Base-by-base conservation (phyloP, 2,329 filamentous ascomycete species). In the Endoconidiophora laricicola region DNA sequence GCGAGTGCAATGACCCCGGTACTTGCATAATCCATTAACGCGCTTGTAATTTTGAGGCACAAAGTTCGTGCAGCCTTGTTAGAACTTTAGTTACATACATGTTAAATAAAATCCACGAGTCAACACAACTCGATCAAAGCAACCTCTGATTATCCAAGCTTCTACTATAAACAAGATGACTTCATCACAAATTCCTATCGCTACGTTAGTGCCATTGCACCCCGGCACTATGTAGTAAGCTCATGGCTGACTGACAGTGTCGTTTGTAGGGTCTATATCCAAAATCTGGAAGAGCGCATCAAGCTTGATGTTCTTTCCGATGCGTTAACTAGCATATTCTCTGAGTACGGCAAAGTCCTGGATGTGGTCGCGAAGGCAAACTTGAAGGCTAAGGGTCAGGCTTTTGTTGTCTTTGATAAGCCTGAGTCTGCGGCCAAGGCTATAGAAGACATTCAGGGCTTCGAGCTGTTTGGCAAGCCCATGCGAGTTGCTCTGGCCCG, bases 221-320 rank as follows among this genome's bases (percentile, higher is more conserved):
- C 67, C 65, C 72, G 77, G 79, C 75, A 76, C 73, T 72, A 61
- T 63, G 61, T 33, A 33, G 29, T 62, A 59, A 48, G 50, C 49
- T 50, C 26, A 45, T 44, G 55, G 64, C 68, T 72, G 57, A 71
- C 61, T 12, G 49, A 12, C 49, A 29, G 44, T 39, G 49, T 43
- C 42, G n/a, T 43, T 44, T 46, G 53, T 62, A 81, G 78, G 54
- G 76, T 81, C 48, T 81, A 81, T 59, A 74, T 79, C 50, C 84
- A 82, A 59, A 95, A 95, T 63, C 79, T 98, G 53, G 86, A 95
- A 66, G 91, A 96, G 71, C 79, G 83, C 61, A 80, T 94, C 65
- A 94, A 94, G 64, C 72, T 85, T 52, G 81, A 87, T 33, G 67
- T 77, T 7, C 72, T 96, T 49, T 83, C 81, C 56, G 75, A 82